Evolutionary conservation across 768 basidiomycete genomes (phyloP).

Genomic region (Suillus bovinus): DNA sequence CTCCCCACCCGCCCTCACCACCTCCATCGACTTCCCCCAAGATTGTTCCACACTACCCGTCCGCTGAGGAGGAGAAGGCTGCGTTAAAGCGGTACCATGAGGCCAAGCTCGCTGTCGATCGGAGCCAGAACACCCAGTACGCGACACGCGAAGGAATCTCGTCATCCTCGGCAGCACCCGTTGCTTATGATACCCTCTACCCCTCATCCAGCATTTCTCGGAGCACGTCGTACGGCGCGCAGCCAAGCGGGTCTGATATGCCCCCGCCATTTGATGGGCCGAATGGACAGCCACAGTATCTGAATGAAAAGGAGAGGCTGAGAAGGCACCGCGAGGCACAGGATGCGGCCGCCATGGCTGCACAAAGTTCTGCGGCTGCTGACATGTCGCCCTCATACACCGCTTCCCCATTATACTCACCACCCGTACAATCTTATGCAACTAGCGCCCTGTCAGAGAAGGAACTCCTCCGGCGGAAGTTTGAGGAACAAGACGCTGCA

Average conservation of each 20-base stretch:
- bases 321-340: slow-evolving; percentile 64
- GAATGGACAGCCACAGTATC: slow-evolving; percentile 37
- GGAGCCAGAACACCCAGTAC: slow-evolving; percentile 45
- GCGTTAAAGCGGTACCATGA: slow-evolving; percentile 67
- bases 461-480: slow-evolving; percentile 53
- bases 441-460: slow-evolving; percentile 47
- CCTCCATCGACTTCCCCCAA: slow-evolving; percentile 25
- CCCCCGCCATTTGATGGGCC: slow-evolving; percentile 58
- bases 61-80: slow-evolving; percentile 77
- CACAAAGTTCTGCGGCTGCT: slow-evolving; percentile 22
- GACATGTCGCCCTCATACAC: slow-evolving; percentile 13
- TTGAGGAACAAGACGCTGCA: slow-evolving; percentile 55
- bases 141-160: slow-evolving; percentile 23
- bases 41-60: slow-evolving; percentile 48
- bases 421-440: slow-evolving; percentile 25
- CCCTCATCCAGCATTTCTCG: slow-evolving; percentile 38
- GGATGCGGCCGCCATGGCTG: slow-evolving; percentile 54
- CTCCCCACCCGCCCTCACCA: slow-evolving; percentile 30
- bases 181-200: slow-evolving; percentile 65
- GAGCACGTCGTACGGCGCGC: slow-evolving; percentile 21
- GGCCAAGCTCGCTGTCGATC: slow-evolving; percentile 69
- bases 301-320: slow-evolving; percentile 69
- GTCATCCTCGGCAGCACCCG: slow-evolving; percentile 41
- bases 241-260: slow-evolving; percentile 32
- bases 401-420: slow-evolving; percentile 20